These are phyloP conservation scores for Diaporthe velutina DNA, from an alignment of 2,329 filamentous ascomycete genomes.

Conservation along the genomic window DNA sequence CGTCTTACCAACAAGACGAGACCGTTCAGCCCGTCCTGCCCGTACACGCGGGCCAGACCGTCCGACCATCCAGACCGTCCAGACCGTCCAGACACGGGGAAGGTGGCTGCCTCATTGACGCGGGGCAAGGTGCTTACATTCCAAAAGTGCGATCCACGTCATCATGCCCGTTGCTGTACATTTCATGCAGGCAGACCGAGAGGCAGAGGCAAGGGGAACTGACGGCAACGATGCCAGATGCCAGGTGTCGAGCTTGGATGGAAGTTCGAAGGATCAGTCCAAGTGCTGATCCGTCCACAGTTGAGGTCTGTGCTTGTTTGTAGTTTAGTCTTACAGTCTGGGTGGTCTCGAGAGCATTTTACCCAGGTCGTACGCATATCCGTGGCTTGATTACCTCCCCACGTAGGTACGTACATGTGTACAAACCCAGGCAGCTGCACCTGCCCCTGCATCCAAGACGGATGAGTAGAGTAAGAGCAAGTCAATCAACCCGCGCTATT, in stretches of 20 bases:
- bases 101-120: neutral
- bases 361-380: neutral
- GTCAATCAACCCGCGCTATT: neutral
- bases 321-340: neutral
- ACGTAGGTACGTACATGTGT: neutral
- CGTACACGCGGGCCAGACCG: neutral
- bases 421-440: neutral
- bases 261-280: neutral
- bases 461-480: neutral
- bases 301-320: neutral
- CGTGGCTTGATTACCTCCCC: neutral
- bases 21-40: neutral
- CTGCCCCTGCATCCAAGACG: neutral
- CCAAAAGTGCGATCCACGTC: constrained; percentile 4
- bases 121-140: constrained; percentile 21
- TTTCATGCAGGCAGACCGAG: constrained; percentile 11
- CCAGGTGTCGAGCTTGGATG: too few species aligned
- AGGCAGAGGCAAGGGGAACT: neutral
- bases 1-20: neutral
- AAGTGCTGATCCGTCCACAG: neutral
- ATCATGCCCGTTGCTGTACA: neutral
- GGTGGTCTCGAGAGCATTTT: neutral
- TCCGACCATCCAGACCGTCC: neutral
- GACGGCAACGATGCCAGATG: neutral
- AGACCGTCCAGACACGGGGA: neutral